Conservation (phyloP, 2,329 filamentous ascomycete genomes). For the Incumbomyces delicatus region DNA sequence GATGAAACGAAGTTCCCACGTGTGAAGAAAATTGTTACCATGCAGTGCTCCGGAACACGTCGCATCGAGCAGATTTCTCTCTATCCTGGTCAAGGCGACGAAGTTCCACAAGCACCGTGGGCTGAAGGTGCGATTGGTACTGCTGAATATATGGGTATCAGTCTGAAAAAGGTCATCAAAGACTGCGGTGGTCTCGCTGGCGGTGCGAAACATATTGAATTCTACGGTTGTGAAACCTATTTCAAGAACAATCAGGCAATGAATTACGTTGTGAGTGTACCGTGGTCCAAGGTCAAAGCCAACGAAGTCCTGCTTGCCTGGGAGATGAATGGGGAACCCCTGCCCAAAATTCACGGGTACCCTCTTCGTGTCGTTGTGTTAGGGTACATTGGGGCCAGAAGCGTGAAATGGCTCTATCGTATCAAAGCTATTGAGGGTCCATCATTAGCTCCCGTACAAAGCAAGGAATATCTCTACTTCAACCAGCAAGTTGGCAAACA, state of each 20-base stretch:
- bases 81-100: constrained; percentile 59
- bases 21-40: constrained; percentile 48
- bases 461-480: constrained; percentile 59
- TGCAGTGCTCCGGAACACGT: constrained; percentile 61
- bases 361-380: constrained; percentile 54
- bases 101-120: constrained; percentile 44
- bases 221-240: constrained; percentile 63
- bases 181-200: constrained; percentile 53
- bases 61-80: constrained; percentile 58
- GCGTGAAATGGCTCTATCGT: constrained; percentile 44
- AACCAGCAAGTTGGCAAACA: constrained; percentile 60
- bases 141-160: constrained; percentile 53
- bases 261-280: constrained; percentile 60
- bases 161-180: constrained; percentile 61
- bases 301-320: constrained; percentile 59
- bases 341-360: constrained; percentile 57
- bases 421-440: constrained; percentile 52
- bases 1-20: constrained; percentile 52
- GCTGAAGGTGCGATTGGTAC: constrained; percentile 60
- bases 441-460: constrained; percentile 52
- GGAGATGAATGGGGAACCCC: constrained; percentile 60
- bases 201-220: constrained; percentile 53
- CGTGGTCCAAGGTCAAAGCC: constrained; percentile 56
- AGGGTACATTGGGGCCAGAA: constrained; percentile 58
- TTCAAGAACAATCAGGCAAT: constrained; percentile 57